Evolutionary conservation across 179 eudicot genomes (phyloP), one percentile per base, ranked within the genome.

Genomic region (Kewa caespitosa): DNA sequence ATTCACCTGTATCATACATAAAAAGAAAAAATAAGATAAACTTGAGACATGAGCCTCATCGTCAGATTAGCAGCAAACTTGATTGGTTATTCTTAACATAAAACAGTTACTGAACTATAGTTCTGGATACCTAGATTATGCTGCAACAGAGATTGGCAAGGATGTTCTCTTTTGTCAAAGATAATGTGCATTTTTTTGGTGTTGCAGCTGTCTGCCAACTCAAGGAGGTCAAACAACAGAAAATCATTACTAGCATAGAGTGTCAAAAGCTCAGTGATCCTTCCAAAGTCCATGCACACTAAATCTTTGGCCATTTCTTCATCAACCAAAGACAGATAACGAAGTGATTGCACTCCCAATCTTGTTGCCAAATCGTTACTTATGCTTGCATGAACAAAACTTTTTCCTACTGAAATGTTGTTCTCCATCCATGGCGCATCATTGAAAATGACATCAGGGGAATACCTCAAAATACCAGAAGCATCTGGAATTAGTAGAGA

Each of bases 391-490:
- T 96, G 99, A 61, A 91, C 90, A 85, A 87, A 87, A 18, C 76
- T 87, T 85, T 86, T 91, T 52, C 96, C 97, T 46, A 73, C 69
- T 61, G 89, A 67, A 27, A 85, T 77, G 69, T 69, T 88, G 81
- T 81, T 90, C 60, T 90, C 98, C 94, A 96, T 88, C 99, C 99
- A 96, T 72, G 93, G 94, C 62, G 99, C 98, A 88, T 96, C 99
- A 86, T 96, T 93, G 79, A 90, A 96, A 68, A 96, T 94, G 75
- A 96, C 91, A 84, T 96, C 90, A 69, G 81, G 84, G 38, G 94
- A 83, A 84, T 75, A 70, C 78, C 72, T 66, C 73, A 96, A 85
- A 71, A 88, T 79, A 67, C 97, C 91, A 76, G 85, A 85, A 85
- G 86, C 88, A 83, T 96, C 96, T 22, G 99, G 99, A 82, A 96